Evolutionary conservation across 2,329 filamentous ascomycete species (phyloP).

Genomic region (Truncatella angustata): DNA sequence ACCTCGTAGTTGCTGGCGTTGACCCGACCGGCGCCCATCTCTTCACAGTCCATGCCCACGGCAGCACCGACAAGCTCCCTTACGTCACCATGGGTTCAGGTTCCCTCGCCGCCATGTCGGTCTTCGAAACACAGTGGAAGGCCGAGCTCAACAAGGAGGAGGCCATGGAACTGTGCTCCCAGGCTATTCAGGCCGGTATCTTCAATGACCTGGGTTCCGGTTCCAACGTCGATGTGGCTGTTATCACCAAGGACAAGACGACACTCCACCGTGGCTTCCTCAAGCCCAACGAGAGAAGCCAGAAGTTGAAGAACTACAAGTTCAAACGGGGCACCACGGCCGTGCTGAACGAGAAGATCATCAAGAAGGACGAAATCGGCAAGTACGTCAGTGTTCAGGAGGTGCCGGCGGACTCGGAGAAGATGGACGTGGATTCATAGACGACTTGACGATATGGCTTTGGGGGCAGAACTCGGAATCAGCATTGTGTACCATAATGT

Average conservation of each 20-base stretch:
- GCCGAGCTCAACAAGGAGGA: slow-evolving; percentile 68
- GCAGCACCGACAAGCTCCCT: slow-evolving; percentile 95
- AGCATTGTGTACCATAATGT: slow-evolving; percentile 12
- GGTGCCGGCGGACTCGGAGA: slow-evolving; percentile 67
- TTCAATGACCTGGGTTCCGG: slow-evolving; percentile 98
- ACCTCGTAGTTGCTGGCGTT: slow-evolving; percentile 94
- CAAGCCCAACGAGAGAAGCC: slow-evolving; percentile 84
- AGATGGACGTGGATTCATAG: slow-evolving; percentile 68
- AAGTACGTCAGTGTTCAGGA: slow-evolving; percentile 94
- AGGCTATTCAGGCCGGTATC: slow-evolving; percentile 90
- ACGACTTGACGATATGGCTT: neutral
- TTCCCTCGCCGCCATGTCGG: slow-evolving; percentile 93
- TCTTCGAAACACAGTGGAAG: slow-evolving; percentile 98
- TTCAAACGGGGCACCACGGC: slow-evolving; percentile 93
- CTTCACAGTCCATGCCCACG: slow-evolving; percentile 98
- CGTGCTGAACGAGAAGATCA: slow-evolving; percentile 92
- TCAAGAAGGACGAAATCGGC: slow-evolving; percentile 88
- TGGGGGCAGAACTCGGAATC: neutral
- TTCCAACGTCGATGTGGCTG: slow-evolving; percentile 93
- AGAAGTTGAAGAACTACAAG: slow-evolving; percentile 91
- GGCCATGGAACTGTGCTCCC: slow-evolving; percentile 66
- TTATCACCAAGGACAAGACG: slow-evolving; percentile 95
- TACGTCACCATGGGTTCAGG: slow-evolving; percentile 99
- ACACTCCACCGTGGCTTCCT: slow-evolving; percentile 90
- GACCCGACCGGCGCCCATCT: slow-evolving; percentile 94